A percentile compares a stretch with the other conserved stretches of the same genome.
Conservation (phyloP, 2,329 filamentous ascomycete genomes). For the Alternaria sp. region DNA sequence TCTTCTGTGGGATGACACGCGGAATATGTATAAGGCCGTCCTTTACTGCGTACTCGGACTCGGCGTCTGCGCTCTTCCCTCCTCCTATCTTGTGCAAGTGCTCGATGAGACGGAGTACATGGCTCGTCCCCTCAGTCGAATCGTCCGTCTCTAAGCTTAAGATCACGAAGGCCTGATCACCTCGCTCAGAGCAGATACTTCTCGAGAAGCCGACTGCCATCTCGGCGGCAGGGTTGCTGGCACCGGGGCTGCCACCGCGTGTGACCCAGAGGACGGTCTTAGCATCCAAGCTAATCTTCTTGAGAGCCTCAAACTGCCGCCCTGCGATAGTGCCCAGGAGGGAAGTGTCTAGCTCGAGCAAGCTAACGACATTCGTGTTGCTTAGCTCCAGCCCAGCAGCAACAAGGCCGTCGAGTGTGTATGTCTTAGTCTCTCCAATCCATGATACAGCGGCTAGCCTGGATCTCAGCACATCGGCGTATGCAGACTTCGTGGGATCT, state of each 20-base stretch:
- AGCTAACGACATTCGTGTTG: conserved; percentile 9
- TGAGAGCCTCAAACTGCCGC: conserved; percentile 14
- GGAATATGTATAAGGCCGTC: conserved; percentile 19
- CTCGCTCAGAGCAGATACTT: conserved; percentile 18
- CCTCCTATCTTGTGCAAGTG: conserved; percentile 17
- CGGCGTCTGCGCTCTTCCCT: background rate
- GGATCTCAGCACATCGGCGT: conserved; percentile 7
- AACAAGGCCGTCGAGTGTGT: conserved; percentile 9
- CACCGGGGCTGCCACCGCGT: conserved; percentile 9
- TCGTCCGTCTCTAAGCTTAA: conserved; percentile 16
- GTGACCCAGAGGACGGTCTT: conserved; percentile 19
- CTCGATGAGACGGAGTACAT: conserved; percentile 7
- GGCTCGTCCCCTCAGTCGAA: background rate
- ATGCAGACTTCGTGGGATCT: background rate
- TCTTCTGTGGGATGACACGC: conserved; percentile 14
- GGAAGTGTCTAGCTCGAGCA: conserved; percentile 17
- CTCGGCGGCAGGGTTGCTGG: conserved; percentile 12
- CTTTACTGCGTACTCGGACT: conserved; percentile 16
- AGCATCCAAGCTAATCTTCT: conserved; percentile 7
- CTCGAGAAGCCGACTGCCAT: conserved; percentile 21
- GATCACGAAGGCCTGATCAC: conserved; percentile 12
- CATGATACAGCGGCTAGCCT: conserved; percentile 8
- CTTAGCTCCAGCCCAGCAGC: conserved; percentile 10
- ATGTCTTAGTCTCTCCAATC: conserved; percentile 8
- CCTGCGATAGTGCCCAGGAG: conserved; percentile 15